A percentile compares a stretch with the other conserved stretches of the same genome.
These are phyloP conservation scores for Hypoxylon sp. DNA, from an alignment of 2,329 filamentous ascomycete genomes.

Conservation along the genomic window DNA sequence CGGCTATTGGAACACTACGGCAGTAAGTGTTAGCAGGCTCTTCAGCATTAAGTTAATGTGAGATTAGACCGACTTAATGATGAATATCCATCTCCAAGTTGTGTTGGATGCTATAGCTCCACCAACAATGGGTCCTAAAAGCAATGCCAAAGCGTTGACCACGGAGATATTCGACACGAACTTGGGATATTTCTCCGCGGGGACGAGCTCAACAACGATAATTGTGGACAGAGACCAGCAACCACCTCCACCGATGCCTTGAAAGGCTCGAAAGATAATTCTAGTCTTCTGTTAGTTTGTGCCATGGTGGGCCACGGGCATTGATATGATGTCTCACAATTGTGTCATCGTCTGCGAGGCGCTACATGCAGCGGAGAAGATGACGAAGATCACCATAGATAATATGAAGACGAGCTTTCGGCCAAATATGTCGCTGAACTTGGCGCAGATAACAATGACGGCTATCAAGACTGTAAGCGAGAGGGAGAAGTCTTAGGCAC, in stretches of 20 bases:
- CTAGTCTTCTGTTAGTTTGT: not conserved
- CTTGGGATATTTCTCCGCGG: slow-evolving; percentile 37
- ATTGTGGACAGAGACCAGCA: slow-evolving; percentile 39
- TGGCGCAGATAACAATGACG: slow-evolving; percentile 36
- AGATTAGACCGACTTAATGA: slow-evolving; percentile 44
- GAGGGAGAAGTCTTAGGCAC: not conserved
- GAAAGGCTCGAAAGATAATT: slow-evolving; percentile 33
- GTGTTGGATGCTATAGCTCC: slow-evolving; percentile 42
- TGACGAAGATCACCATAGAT: slow-evolving; percentile 22
- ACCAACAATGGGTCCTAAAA: slow-evolving; percentile 47
- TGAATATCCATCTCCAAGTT: slow-evolving; percentile 50
- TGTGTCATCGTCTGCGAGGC: slow-evolving; percentile 34
- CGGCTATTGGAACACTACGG: slow-evolving; percentile 30
- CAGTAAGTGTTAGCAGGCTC: not conserved
- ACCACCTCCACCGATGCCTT: slow-evolving; percentile 34
- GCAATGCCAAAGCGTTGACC: slow-evolving; percentile 29
- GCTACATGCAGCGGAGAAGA: slow-evolving; percentile 35
- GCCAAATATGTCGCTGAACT: slow-evolving; percentile 38
- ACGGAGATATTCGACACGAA: slow-evolving; percentile 33
- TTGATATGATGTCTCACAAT: slow-evolving; percentile 19
- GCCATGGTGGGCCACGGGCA: not conserved
- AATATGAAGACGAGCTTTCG: slow-evolving; percentile 24
- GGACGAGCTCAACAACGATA: slow-evolving; percentile 42
- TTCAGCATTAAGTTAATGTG: not conserved
- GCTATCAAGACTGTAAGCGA: not conserved